A percentile compares a stretch with the other conserved stretches of the same genome.
Evolutionary conservation across 192 early-diverging fungal species (phyloP).

Genomic region (Endogone sp.): DNA sequence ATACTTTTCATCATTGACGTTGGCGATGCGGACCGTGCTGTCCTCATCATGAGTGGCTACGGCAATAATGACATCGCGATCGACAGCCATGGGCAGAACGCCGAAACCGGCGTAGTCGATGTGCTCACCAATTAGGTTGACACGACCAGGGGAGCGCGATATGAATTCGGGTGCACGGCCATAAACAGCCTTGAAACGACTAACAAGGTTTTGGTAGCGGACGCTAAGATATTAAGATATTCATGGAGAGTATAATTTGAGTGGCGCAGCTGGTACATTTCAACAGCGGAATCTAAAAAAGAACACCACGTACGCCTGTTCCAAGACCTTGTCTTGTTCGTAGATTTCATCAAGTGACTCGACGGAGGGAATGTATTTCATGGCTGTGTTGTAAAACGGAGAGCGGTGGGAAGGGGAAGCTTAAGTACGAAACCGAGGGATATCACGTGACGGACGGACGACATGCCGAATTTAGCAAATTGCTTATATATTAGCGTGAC

Average conservation of each 20-base stretch:
- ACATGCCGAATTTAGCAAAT: too few relatives aligned
- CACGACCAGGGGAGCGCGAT: constrained; percentile 87
- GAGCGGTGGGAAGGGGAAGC: too few relatives aligned
- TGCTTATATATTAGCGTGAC: too few relatives aligned
- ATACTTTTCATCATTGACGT: constrained; percentile 51
- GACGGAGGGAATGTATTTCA: constrained; percentile 21
- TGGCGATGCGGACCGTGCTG: constrained; percentile 46
- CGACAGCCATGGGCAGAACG: constrained; percentile 95
- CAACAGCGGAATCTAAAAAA: background rate
- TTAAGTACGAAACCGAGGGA: too few relatives aligned
- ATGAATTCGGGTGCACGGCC: constrained; percentile 71
- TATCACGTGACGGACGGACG: too few relatives aligned
- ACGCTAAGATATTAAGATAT: constrained; percentile 6
- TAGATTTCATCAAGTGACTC: constrained; percentile 25
- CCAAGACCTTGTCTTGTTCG: constrained; percentile 14
- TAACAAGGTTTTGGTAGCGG: constrained; percentile 50
- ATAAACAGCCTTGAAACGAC: constrained; percentile 47
- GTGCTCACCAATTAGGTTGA: constrained; percentile 97
- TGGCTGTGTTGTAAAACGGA: too few relatives aligned
- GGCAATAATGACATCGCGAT: constrained; percentile 66
- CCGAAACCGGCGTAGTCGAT: constrained; percentile 94
- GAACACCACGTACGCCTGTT: constrained; percentile 8
- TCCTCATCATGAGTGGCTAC: constrained; percentile 37
- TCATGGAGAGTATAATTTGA: background rate
- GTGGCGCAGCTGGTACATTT: background rate